Evolutionary conservation across 352 stramenopile genomes (phyloP), one percentile per base, ranked within the genome.

Genomic region (Phytophthora capsici): DNA sequence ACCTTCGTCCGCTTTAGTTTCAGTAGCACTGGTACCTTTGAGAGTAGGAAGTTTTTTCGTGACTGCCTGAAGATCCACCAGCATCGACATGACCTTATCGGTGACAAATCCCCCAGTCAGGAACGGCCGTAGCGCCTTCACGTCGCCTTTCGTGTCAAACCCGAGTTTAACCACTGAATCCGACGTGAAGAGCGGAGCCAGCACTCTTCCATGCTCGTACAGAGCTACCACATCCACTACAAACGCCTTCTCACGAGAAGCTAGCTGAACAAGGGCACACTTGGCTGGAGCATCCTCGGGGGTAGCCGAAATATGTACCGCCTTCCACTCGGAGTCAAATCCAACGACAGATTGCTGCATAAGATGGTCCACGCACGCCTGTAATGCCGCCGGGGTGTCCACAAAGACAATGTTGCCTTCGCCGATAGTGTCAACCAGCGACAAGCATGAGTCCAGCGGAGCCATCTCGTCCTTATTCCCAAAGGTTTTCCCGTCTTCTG

Each of bases 261-360:
- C 79, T 41, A 94, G 45, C 60, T 94, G 86, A 38, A 93, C 16
- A 25, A 91, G 60, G 19, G 86, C 82, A 54, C 83, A 92, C 2
- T 77, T 77, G 5, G 76, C 75, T 23, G 32, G 43, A 3, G 44
- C 16, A 14, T 63, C 30, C n/a, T 57, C 37, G 1, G 50, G 17
- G 1, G 23, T 44, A 32, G 67, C 36, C 10, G 65, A 67, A 34
- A 73, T 63, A 22, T 85, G 74, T n/a, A 75, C 59, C 7, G 78
- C 62, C 26, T 89, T 90, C 86, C 86, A 94, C 59, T 94, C 86
- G 16, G 80, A 91, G 69, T 94, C 86, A 41, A 94, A 91, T 3
- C 86, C 86, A 16, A 94, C 68, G 19, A 79, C 66, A 0, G 65
- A 25, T n/a, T 84, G 71, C 2, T 44, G 38, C n/a, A 75, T 38